Conservation (phyloP, 176 grass and related monocot genomes). For the Puccinellia tenuiflora region DNA sequence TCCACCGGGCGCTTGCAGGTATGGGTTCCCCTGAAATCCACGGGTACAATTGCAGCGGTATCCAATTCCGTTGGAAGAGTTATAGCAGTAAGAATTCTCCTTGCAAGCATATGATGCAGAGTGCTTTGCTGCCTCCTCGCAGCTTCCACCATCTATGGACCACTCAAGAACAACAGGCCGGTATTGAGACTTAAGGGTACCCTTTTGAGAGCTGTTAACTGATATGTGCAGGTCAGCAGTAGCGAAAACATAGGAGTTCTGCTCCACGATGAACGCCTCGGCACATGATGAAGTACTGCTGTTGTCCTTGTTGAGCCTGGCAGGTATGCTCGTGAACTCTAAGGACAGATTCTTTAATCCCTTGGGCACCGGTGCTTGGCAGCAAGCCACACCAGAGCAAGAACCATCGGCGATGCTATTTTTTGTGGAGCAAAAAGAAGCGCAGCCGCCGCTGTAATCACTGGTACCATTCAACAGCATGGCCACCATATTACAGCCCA, state of each 20-base stretch:
- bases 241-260: slow-evolving; percentile 35
- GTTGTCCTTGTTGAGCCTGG: background rate
- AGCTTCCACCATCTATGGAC: slow-evolving; percentile 44
- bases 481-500: background rate
- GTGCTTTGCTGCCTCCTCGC: background rate
- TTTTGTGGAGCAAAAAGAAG: background rate
- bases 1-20: slow-evolving; percentile 27
- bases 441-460: background rate
- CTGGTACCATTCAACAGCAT: background rate
- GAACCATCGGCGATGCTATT: background rate
- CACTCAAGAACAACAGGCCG: slow-evolving; percentile 48
- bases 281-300: background rate
- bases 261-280: slow-evolving; percentile 38
- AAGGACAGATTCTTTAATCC: slow-evolving; percentile 19
- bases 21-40: slow-evolving; percentile 53
- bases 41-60: slow-evolving; percentile 45
- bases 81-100: slow-evolving; percentile 32
- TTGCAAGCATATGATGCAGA: slow-evolving; percentile 9
- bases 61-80: slow-evolving; percentile 32
- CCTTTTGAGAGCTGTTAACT: background rate
- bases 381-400: slow-evolving; percentile 2
- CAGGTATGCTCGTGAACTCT: slow-evolving; percentile 29
- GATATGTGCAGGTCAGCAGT: background rate
- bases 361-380: slow-evolving; percentile 15
- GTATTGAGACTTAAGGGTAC: background rate